Percentiles rank a stretch among this genome's conserved stretches.
These are phyloP conservation scores for Crithidia expoeki DNA, from an alignment of 208 protist genomes.

Conservation along the genomic window DNA sequence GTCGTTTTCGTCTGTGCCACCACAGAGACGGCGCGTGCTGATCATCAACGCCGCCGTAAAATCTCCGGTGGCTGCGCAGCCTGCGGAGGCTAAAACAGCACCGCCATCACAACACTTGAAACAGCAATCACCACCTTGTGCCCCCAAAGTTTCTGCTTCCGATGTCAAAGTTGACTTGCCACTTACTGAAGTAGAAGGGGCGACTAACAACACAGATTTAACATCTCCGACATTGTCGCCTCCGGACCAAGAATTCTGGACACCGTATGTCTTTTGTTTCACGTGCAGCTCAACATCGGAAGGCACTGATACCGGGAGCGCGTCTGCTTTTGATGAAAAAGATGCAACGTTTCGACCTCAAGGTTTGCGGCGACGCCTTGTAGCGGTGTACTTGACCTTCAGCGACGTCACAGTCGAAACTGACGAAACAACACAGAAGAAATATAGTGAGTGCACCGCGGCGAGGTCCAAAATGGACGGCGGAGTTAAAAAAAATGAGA, in stretches of 20 bases:
- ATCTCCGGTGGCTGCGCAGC: background rate
- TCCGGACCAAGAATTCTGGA: background rate
- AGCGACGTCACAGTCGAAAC: background rate
- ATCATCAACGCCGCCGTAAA: conserved; percentile 1
- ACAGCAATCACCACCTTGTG: background rate
- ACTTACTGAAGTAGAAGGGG: background rate
- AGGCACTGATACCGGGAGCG: background rate
- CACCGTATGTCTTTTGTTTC: conserved; percentile 4
- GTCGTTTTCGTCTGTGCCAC: background rate
- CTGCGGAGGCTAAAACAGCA: background rate
- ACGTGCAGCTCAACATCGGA: background rate
- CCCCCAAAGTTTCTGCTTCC: background rate
- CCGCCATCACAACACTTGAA: background rate
- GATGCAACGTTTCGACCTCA: background rate
- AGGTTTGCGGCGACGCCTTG: background rate
- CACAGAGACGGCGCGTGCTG: conserved; percentile 3
- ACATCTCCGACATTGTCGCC: background rate
- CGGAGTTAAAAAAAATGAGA: no score
- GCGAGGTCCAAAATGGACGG: no score
- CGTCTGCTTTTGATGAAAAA: background rate
- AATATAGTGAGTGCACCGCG: background rate
- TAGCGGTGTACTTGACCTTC: conserved; percentile 3
- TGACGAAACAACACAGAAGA: background rate
- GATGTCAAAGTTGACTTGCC: background rate
- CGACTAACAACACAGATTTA: background rate